A percentile compares a stretch with the other conserved stretches of the same genome.
phyloP scores from a whole-genome alignment of 1,284 basidiomycete genomes.

The Afroboletus lepidellus region DNA sequence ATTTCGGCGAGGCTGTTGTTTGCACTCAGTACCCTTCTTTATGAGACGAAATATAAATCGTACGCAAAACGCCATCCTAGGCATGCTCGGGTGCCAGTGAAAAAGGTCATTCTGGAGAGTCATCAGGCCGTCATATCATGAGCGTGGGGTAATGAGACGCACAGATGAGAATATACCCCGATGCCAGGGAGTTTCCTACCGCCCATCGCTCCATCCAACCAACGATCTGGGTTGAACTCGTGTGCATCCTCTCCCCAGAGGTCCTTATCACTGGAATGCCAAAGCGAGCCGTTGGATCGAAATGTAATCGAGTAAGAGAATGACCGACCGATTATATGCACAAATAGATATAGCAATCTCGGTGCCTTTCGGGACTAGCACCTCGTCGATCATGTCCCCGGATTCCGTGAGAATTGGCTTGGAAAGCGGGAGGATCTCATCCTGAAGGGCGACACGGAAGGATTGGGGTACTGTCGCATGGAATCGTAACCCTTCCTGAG shows the following conservation, averaged over 20 bases:
- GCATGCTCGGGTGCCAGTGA: not conserved
- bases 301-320: not conserved
- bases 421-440: not conserved
- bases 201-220: not conserved
- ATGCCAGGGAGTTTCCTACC: not conserved
- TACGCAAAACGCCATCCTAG: not conserved
- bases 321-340: not conserved
- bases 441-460: not conserved
- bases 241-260: not conserved
- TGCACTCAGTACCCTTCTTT: not conserved
- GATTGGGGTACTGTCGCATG: not conserved
- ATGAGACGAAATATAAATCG: not conserved
- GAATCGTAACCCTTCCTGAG: not conserved
- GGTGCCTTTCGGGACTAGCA: not conserved
- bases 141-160: not conserved
- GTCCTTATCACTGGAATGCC: not conserved
- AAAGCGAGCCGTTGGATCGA: not conserved
- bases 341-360: not conserved
- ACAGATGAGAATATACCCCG: no score
- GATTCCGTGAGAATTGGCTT: not conserved
- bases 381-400: not conserved
- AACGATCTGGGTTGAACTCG: not conserved
- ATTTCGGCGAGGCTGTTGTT: no score
- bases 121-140: not conserved
- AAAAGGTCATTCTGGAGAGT: not conserved